phyloP scores from a whole-genome alignment of 2,329 filamentous ascomycete species.

The Alternaria dauci region DNA sequence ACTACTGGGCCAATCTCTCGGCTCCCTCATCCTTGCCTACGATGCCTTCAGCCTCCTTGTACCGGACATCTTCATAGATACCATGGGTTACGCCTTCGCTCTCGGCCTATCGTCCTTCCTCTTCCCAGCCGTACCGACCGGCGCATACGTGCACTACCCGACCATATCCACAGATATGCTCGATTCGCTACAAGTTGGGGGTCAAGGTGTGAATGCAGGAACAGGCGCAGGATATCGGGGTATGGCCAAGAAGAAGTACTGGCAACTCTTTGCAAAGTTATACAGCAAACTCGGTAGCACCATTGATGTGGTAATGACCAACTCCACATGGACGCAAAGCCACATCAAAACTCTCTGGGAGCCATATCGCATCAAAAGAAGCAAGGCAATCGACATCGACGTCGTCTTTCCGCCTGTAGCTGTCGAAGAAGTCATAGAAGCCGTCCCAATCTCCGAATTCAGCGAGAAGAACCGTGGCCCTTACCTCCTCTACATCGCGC shows the following conservation, averaged over 20 bases:
- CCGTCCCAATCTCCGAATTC: slow-evolving; percentile 73
- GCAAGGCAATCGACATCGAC: slow-evolving; percentile 64
- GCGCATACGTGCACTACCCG: slow-evolving; percentile 95
- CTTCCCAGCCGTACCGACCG: slow-evolving; percentile 82
- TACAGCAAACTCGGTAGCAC: slow-evolving; percentile 85
- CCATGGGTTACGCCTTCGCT: slow-evolving; percentile 96
- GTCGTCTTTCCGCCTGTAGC: slow-evolving; percentile 93
- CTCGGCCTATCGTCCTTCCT: slow-evolving; percentile 83
- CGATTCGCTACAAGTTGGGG: slow-evolving; percentile 68
- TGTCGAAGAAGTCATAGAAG: slow-evolving; percentile 80
- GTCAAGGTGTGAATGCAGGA: slow-evolving; percentile 82
- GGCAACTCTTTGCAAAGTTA: slow-evolving; percentile 81
- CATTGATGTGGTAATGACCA: slow-evolving; percentile 96
- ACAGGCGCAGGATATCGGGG: slow-evolving; percentile 77
- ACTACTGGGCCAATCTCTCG: slow-evolving; percentile 89
- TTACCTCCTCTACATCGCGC: slow-evolving; percentile 88
- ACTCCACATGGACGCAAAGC: slow-evolving; percentile 88
- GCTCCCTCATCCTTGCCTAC: slow-evolving; percentile 85
- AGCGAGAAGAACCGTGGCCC: slow-evolving; percentile 76
- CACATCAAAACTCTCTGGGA: slow-evolving; percentile 84
- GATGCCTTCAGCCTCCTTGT: slow-evolving; percentile 92
- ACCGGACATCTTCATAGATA: slow-evolving; percentile 94
- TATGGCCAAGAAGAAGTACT: slow-evolving; percentile 79
- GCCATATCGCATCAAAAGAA: slow-evolving; percentile 52
- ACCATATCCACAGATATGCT: slow-evolving; percentile 99